A percentile compares a stretch with the other conserved stretches of the same genome.
Evolutionary conservation across 257 asterid species (phyloP).

Genomic region (Gentiana macrophylla): DNA sequence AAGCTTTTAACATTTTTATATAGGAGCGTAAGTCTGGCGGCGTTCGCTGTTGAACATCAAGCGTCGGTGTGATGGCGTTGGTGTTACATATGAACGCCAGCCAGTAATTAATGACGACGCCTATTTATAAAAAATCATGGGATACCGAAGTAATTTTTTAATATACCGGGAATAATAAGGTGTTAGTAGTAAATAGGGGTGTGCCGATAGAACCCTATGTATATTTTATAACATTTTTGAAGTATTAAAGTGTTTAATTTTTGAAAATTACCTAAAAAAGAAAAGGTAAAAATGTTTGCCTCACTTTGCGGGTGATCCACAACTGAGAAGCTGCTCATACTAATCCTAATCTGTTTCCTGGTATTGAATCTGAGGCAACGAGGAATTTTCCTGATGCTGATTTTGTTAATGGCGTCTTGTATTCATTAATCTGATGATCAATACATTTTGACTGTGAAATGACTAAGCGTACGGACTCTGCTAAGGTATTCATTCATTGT

Average conservation of each 20-base stretch:
- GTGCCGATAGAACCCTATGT: no score
- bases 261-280: not conserved
- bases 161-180: no score
- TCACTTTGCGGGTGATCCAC: slow-evolving; percentile 22
- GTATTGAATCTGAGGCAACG: slow-evolving; percentile 17
- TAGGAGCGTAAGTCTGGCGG: no score
- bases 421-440: slow-evolving; percentile 16
- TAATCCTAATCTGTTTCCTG: slow-evolving; percentile 4
- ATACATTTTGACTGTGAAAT: slow-evolving; percentile 16
- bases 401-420: slow-evolving; percentile 20
- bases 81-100: no score
- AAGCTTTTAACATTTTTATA: no score
- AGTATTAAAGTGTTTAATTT: not conserved
- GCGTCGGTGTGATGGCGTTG: no score
- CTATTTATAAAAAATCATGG: no score
- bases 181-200: no score
- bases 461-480: slow-evolving; percentile 45
- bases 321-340: slow-evolving; percentile 1
- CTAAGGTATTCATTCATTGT: slow-evolving; percentile 25
- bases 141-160: no score
- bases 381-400: slow-evolving; percentile 28
- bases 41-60: no score
- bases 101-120: no score
- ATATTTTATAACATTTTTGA: no score
- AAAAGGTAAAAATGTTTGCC: not conserved